Evolutionary conservation across 202 grass and related monocot species (phyloP).

Genomic region (Setaria italica): DNA sequence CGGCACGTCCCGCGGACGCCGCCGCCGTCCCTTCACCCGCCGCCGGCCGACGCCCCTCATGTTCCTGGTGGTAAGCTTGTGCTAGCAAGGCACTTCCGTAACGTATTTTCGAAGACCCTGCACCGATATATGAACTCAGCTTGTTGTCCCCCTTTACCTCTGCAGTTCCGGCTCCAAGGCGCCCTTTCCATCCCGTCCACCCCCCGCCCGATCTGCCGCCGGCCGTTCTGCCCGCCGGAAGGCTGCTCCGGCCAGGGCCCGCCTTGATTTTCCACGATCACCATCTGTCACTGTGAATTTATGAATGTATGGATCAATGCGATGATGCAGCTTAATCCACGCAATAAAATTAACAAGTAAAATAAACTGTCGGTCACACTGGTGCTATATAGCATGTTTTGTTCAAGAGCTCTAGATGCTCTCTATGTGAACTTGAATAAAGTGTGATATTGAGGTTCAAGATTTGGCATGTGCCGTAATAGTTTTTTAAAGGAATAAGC

Average conservation of each 20-base stretch:
- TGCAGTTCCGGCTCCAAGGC: background rate
- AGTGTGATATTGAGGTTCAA: background rate
- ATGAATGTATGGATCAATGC: no score
- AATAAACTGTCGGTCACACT: no score
- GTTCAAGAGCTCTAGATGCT: background rate
- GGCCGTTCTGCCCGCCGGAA: background rate
- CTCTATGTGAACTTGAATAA: background rate
- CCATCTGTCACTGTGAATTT: background rate
- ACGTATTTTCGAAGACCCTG: no score
- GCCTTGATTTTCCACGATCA: background rate
- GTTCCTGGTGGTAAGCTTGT: no score
- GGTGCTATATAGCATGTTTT: background rate
- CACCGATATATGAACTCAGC: no score
- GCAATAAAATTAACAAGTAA: no score
- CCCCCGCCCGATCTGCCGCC: background rate
- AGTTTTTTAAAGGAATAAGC: background rate
- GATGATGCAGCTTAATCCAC: background rate
- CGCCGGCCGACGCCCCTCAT: background rate
- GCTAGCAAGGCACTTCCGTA: no score
- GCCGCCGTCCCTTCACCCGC: background rate
- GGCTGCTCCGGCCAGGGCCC: background rate
- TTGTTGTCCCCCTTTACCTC: no score
- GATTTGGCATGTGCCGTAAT: background rate
- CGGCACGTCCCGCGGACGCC: background rate
- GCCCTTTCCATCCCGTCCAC: background rate